A percentile compares a stretch with the other conserved stretches of the same genome.
phyloP scores from a whole-genome alignment of 441 rosid species.

The Gossypium schwendimanii region DNA sequence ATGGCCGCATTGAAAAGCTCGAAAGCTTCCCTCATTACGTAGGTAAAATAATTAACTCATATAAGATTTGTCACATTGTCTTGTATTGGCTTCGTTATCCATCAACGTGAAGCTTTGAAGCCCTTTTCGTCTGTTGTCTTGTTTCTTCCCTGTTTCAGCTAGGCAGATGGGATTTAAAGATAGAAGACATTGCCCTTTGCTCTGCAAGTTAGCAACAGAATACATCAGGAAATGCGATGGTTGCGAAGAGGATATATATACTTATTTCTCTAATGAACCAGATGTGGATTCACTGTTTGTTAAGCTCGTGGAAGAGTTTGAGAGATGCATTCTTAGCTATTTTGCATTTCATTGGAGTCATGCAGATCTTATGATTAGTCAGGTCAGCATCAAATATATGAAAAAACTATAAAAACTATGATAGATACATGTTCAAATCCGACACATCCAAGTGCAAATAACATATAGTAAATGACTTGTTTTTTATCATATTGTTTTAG shows the following conservation, averaged over 20 bases:
- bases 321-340: slow-evolving; percentile 93
- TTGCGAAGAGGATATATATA: slow-evolving; percentile 70
- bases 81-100: not conserved
- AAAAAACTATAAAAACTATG: not conserved
- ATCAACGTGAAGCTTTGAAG: not conserved
- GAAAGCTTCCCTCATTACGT: slow-evolving; percentile 94
- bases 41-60: slow-evolving; percentile 35
- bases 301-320: slow-evolving; percentile 90
- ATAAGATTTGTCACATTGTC: not conserved
- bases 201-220: slow-evolving; percentile 77
- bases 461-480: not conserved
- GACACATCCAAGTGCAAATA: not conserved
- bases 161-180: slow-evolving; percentile 90
- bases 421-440: not conserved
- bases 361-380: slow-evolving; percentile 75
- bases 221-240: slow-evolving; percentile 66
- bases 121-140: not conserved
- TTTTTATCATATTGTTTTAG: slow-evolving; percentile 27
- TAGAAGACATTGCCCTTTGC: slow-evolving; percentile 76
- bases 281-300: slow-evolving; percentile 83
- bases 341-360: slow-evolving; percentile 94
- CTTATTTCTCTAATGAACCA: slow-evolving; percentile 61
- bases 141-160: slow-evolving; percentile 33
- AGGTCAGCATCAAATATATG: slow-evolving; percentile 34
- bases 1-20: slow-evolving; percentile 43